Base-by-base conservation (phyloP, 305 asterid genomes). In the Rubia balearica region DNA sequence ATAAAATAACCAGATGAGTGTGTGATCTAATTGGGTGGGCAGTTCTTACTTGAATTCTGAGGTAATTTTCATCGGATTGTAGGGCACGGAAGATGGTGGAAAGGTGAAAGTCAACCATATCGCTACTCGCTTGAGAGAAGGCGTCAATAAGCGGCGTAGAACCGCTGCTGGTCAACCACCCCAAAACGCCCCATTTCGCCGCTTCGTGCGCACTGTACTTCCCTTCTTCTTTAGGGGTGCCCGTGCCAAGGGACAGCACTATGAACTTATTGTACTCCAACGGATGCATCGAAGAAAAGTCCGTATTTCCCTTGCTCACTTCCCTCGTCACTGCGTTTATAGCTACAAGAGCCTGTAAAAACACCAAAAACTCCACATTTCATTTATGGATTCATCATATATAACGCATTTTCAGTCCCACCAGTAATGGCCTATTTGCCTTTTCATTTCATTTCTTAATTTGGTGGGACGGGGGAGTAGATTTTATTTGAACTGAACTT, bases 31-130 rank as follows among this genome's bases (percentile, higher is more conserved):
- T 27, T 27, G 30, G 30, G 1, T 27, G 30, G 30, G 1, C 30
- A 56, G 5, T 2, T 19, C 30, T 3, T 56, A 56, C 62, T 21
- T 56, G 62, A 12, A 56, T 56, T 56, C 62, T 21, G 8, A 56
- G 62, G 5, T 56, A 56, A 19, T 56, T 56, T 56, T 56, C 62
- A 8, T 56, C 62, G 7, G 62, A 56, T 8, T 56, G 62, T 2
- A 56, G 33, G 62, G 33, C 33, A n/a, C 19, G 62, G 7, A 56
- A 56, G 14, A 56, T 21, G 36, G 62, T 22, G 33, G 62, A 56
- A 22, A 56, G 62, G 62, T n/a, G 62, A 56, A n/a, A 56, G 19
- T 56, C 62, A 27, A 56, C 62, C 62, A 56, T 56, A 22, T 22
- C 62, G 36, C 62, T 56, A 10, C 62, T 56, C 9, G 62, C 33